Conservation (phyloP, 2,329 filamentous ascomycete species). For the Penicillium sp. region DNA sequence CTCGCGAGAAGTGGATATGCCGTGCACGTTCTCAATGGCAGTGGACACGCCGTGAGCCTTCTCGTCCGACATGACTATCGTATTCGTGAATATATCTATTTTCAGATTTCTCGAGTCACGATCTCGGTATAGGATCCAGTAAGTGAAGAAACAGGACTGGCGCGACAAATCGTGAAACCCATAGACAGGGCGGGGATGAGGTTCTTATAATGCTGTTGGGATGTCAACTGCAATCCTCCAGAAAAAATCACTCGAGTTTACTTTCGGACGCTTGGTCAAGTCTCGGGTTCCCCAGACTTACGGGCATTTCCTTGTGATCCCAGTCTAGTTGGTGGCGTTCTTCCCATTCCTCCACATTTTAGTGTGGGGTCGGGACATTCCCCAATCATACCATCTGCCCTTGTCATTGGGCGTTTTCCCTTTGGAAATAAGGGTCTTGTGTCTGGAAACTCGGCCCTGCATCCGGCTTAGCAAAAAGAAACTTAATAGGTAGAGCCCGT, state of each 20-base stretch:
- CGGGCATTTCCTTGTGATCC: slow-evolving; percentile 20
- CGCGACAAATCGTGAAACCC: slow-evolving; percentile 8
- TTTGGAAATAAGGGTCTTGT: slow-evolving; percentile 11
- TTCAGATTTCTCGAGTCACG: background rate
- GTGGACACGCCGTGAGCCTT: slow-evolving; percentile 23
- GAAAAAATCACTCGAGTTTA: slow-evolving; percentile 2
- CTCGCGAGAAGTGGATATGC: slow-evolving; percentile 15
- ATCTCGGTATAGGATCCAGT: slow-evolving; percentile 1
- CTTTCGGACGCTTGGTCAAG: slow-evolving; percentile 8
- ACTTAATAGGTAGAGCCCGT: background rate
- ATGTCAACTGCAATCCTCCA: slow-evolving; percentile 2
- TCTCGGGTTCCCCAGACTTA: slow-evolving; percentile 18
- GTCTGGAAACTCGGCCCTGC: slow-evolving; percentile 19
- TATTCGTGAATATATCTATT: background rate
- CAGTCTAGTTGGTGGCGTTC: slow-evolving; percentile 18
- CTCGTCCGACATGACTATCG: slow-evolving; percentile 22
- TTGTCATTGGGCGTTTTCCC: background rate
- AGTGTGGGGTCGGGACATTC: slow-evolving; percentile 21
- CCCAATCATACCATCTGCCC: slow-evolving; percentile 17
- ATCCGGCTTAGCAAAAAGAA: slow-evolving; percentile 5
- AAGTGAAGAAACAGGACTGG: slow-evolving; percentile 1
- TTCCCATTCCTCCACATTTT: slow-evolving; percentile 21
- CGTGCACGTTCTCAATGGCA: slow-evolving; percentile 8
- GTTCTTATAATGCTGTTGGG: slow-evolving; percentile 19
- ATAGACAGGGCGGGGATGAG: slow-evolving; percentile 6